Evolutionary conservation across 2,329 filamentous ascomycete genomes (phyloP), one percentile per base, ranked within the genome.

Genomic region (Fusarium sp.): DNA sequence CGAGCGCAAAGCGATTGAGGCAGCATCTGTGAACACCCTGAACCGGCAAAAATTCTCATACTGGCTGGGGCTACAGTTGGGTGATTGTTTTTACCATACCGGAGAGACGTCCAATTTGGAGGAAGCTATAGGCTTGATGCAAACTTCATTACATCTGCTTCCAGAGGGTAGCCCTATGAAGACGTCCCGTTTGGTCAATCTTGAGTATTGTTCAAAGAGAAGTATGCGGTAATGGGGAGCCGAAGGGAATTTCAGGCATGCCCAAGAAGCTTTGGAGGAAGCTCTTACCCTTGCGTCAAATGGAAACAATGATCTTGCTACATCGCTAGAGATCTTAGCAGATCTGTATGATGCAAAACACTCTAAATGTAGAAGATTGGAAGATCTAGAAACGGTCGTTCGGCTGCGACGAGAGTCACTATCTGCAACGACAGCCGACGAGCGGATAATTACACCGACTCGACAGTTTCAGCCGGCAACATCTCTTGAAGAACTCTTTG

Each of bases 401-500:
- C 17, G 15, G 17, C 15, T 49, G 9, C 22, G 44, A 10, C 18
- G 24, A 31, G 48, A 51, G 3, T 40, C 34, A 6, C 48, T 51
- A 51, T 51, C 17, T 5, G 3, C 22, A 1, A 7, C 34, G 0
- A 1, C 9, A 5, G n/a, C 13, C 9, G 20, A 40, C 1, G 0
- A 3, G 0, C 13, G 17, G 14, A 5, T 4, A 6, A 20, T 14
- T 0, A 38, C 18, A 1, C 5, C 28, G 14, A 6, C 15, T 20
- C 17, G 43, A 3, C 20, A 34, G 3, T 2, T 33, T 0, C 20
- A n/a, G 10, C 17, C 52, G 10, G 36, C 36, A 7, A 24, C 15
- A 5, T 8, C 54, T 1, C 13, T 52, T 1, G 17, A 33, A 3
- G 34, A 40, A 0, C 11, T 51, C 0, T 51, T 33, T 4, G 53